These are phyloP conservation scores for Furcasterigmium furcatum DNA, from an alignment of 2,329 filamentous ascomycete genomes.

Conservation along the genomic window DNA sequence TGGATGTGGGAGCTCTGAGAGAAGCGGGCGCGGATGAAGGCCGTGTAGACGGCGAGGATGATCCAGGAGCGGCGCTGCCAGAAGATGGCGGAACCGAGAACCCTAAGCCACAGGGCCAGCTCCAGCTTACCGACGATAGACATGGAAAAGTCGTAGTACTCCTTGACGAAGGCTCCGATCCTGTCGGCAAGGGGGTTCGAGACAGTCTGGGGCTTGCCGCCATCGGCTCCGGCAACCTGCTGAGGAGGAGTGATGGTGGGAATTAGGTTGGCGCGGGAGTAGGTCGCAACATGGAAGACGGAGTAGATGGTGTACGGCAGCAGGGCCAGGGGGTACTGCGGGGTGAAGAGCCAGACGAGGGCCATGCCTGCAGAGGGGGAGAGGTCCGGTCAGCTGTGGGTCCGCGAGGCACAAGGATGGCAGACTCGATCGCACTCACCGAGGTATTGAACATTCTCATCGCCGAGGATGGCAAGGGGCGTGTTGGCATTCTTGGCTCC, in stretches of 20 bases:
- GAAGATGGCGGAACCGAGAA: slow-evolving; percentile 75
- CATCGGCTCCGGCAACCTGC: slow-evolving; percentile 47
- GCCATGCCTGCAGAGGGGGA: slow-evolving; percentile 67
- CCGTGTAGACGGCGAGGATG: slow-evolving; percentile 78
- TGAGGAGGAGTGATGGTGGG: slow-evolving; percentile 75
- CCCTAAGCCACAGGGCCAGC: slow-evolving; percentile 80
- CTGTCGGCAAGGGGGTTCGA: slow-evolving; percentile 68
- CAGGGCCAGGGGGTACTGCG: slow-evolving; percentile 85
- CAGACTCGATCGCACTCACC: slow-evolving; percentile 53
- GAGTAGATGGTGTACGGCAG: slow-evolving; percentile 97
- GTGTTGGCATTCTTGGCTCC: slow-evolving; percentile 60
- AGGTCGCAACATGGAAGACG: slow-evolving; percentile 96
- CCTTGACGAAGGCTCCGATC: slow-evolving; percentile 93
- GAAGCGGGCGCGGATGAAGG: slow-evolving; percentile 88
- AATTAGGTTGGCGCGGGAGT: slow-evolving; percentile 89
- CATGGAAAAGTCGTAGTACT: slow-evolving; percentile 97
- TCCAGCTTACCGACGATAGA: slow-evolving; percentile 86
- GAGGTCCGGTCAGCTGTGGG: not conserved
- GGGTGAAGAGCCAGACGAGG: slow-evolving; percentile 88
- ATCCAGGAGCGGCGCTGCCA: slow-evolving; percentile 93
- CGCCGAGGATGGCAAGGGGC: slow-evolving; percentile 64
- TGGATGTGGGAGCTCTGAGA: slow-evolving; percentile 93
- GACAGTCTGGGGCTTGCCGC: slow-evolving; percentile 51
- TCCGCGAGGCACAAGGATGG: slow-evolving; percentile 1
- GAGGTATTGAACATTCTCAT: slow-evolving; percentile 98